Percentiles rank a stretch among this genome's conserved stretches.
Conservation (phyloP, 2,329 filamentous ascomycete species). For the Phialophora macrospora region DNA sequence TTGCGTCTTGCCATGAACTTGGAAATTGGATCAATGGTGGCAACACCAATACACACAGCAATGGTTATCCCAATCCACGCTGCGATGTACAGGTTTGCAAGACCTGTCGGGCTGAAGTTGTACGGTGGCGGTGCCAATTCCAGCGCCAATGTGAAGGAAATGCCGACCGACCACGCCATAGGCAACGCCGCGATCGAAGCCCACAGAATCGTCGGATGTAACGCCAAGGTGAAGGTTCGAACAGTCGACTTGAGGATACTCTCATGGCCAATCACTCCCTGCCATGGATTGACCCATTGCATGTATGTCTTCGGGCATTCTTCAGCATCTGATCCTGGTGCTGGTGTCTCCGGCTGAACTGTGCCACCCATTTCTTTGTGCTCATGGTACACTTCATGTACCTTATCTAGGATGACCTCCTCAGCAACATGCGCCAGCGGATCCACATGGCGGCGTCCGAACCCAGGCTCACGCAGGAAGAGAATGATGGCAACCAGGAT, state of each 20-base stretch:
- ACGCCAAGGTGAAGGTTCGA: constrained; percentile 14
- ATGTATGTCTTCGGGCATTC: constrained; percentile 16
- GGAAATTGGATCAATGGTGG: constrained; percentile 82
- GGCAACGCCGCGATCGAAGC: constrained; percentile 17
- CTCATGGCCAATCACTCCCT: constrained; percentile 11
- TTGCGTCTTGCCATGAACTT: constrained; percentile 80
- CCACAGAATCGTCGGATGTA: constrained; percentile 20
- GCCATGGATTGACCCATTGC: constrained; percentile 20
- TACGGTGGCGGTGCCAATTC: constrained; percentile 54
- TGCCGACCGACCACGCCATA: constrained; percentile 21
- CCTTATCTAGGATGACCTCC: constrained; percentile 13
- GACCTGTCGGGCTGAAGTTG: constrained; percentile 78
- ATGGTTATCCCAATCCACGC: constrained; percentile 87
- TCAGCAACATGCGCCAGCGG: constrained; percentile 16
- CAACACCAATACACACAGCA: constrained; percentile 86
- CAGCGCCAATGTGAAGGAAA: constrained; percentile 18
- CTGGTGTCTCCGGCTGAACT: not conserved
- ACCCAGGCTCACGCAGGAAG: constrained; percentile 80
- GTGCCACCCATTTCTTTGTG: constrained; percentile 8
- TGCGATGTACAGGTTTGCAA: constrained; percentile 84
- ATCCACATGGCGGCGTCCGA: constrained; percentile 12
- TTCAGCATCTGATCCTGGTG: not conserved
- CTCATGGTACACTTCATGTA: constrained; percentile 7
- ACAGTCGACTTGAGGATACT: constrained; percentile 15
- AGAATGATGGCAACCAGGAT: constrained; percentile 76